phyloP scores from a whole-genome alignment of 495 filamentous ascomycete genomes.

The Aspergillus kassunensis region DNA sequence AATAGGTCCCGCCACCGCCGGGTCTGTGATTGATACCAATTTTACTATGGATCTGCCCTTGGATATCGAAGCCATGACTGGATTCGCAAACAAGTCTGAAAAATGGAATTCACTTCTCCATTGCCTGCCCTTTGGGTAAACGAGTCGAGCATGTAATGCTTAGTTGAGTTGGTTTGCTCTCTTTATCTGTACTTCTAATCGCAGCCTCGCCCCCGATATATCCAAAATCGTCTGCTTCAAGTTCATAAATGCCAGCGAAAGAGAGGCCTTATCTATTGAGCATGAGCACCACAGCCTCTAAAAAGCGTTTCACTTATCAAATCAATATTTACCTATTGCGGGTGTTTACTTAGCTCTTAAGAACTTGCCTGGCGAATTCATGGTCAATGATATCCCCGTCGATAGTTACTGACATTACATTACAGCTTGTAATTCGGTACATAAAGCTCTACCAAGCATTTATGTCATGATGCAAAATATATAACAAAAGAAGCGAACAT shows the following conservation, averaged over 20 bases:
- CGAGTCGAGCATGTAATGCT: conserved; percentile 1
- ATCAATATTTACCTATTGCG: background rate
- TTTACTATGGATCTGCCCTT: background rate
- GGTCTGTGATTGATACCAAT: conserved; percentile 36
- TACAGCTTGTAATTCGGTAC: background rate
- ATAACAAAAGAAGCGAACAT: background rate
- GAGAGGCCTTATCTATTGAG: too few relatives aligned
- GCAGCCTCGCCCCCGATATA: background rate
- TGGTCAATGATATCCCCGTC: too few relatives aligned
- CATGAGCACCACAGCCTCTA: background rate
- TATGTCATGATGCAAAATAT: background rate
- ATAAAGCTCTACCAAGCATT: background rate
- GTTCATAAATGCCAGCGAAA: background rate
- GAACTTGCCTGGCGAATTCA: too few relatives aligned
- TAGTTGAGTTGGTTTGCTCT: background rate
- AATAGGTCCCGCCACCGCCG: conserved; percentile 50
- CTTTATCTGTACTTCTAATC: conserved; percentile 2
- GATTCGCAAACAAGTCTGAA: background rate
- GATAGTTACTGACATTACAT: background rate
- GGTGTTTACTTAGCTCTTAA: background rate
- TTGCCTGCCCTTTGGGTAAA: conserved; percentile 1
- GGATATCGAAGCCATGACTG: conserved; percentile 5
- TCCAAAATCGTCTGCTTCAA: background rate
- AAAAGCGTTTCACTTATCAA: background rate
- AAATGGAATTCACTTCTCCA: background rate